phyloP scores from a whole-genome alignment of 441 rosid genomes.

The Cnidoscolus chayamansa region DNA sequence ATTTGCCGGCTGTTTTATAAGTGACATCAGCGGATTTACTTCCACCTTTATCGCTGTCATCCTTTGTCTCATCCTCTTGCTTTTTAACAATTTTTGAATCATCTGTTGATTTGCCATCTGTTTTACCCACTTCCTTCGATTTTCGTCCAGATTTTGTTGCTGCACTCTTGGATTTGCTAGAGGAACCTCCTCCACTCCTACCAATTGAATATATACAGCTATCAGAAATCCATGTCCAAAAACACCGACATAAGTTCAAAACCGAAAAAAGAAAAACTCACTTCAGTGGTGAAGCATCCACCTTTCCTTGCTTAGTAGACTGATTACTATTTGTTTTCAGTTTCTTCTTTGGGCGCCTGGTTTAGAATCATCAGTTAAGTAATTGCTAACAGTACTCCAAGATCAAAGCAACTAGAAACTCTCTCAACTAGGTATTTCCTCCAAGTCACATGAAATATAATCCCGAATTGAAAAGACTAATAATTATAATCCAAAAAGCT shows the following conservation, averaged over 20 bases:
- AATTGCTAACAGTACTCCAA: background rate
- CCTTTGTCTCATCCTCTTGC: conserved; percentile 43
- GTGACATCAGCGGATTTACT: conserved; percentile 35
- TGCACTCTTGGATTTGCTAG: conserved; percentile 60
- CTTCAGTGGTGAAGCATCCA: conserved; percentile 44
- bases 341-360: conserved; percentile 69
- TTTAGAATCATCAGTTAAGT: conserved; percentile 11
- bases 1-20: conserved; percentile 42
- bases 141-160: conserved; percentile 47
- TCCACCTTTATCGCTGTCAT: conserved; percentile 38
- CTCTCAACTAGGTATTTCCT: background rate
- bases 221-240: conserved; percentile 9
- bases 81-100: conserved; percentile 35
- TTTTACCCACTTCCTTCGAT: conserved; percentile 36
- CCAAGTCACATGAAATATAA: background rate
- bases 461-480: background rate
- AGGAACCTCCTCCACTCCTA: conserved; percentile 65
- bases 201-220: conserved; percentile 15
- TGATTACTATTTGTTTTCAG: conserved; percentile 40
- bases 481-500: background rate
- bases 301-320: conserved; percentile 46
- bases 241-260: background rate
- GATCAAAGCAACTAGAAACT: background rate
- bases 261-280: conserved; percentile 24
- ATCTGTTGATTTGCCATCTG: conserved; percentile 46